Evolutionary conservation across 177 flowering plant genomes (phyloP).

Genomic region (Vitis hybrid): DNA sequence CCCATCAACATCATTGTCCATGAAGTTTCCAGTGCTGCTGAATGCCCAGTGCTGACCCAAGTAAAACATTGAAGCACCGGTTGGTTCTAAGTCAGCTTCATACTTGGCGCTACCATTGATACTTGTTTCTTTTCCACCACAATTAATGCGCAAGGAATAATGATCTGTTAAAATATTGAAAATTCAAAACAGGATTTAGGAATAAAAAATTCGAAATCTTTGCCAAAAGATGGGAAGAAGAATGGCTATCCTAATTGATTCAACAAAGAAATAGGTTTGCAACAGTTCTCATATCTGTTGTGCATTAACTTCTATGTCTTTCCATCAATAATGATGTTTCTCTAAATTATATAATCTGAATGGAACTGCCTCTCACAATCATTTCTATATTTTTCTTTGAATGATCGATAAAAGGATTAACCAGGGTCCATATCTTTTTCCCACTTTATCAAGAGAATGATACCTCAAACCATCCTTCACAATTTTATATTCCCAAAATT

Average conservation of each 20-base stretch:
- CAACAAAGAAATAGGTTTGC: not conserved
- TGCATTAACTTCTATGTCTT: too few relatives aligned
- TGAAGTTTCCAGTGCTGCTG: slow-evolving; percentile 60
- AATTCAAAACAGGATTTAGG: not conserved
- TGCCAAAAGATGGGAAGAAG: not conserved
- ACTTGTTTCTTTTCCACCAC: slow-evolving; percentile 40
- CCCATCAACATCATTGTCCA: slow-evolving; percentile 35
- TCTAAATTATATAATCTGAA: too few relatives aligned
- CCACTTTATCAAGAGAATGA: too few relatives aligned
- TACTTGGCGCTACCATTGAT: slow-evolving; percentile 20
- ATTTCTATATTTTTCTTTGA: too few relatives aligned
- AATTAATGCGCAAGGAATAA: slow-evolving; percentile 42
- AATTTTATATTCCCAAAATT: too few relatives aligned
- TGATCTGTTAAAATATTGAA: slow-evolving; percentile 23
- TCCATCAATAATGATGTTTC: too few relatives aligned
- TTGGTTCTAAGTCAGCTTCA: slow-evolving; percentile 32
- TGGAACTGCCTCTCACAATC: too few relatives aligned
- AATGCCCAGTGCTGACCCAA: slow-evolving; percentile 45
- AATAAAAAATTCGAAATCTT: not conserved
- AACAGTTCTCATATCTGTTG: not conserved
- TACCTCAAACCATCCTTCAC: too few relatives aligned
- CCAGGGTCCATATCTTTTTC: too few relatives aligned
- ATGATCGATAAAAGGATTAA: too few relatives aligned
- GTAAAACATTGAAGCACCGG: slow-evolving; percentile 44
- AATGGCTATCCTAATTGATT: not conserved